These are phyloP conservation scores for Pelargonium australe DNA, from an alignment of 441 rosid species.

Conservation along the genomic window DNA sequence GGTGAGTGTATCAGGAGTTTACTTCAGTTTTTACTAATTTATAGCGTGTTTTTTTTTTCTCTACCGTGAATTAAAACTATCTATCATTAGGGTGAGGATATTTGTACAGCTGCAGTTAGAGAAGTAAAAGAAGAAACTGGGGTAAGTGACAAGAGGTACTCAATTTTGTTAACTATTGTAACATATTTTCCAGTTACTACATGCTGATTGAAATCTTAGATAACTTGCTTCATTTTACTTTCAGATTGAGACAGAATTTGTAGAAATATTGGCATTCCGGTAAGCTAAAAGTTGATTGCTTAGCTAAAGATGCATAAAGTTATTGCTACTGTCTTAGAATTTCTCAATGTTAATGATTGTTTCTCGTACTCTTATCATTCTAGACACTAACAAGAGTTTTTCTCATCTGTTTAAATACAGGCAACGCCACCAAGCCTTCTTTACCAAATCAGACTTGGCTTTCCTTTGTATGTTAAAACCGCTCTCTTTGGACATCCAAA, in stretches of 20 bases:
- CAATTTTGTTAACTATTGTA: background rate
- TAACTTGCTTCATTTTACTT: background rate
- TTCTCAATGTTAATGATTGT: no score
- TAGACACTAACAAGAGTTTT: background rate
- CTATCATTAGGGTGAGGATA: slow-evolving; percentile 61
- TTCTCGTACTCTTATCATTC: background rate
- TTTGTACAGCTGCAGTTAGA: slow-evolving; percentile 56
- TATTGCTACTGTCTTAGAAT: background rate
- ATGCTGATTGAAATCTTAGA: background rate
- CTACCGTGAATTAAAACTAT: background rate
- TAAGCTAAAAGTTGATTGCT: slow-evolving; percentile 19
- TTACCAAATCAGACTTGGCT: slow-evolving; percentile 69
- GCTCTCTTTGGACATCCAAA: slow-evolving; percentile 50
- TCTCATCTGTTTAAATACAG: slow-evolving; percentile 28
- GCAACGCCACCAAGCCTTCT: slow-evolving; percentile 67
- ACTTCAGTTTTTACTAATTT: background rate
- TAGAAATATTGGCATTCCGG: slow-evolving; percentile 78
- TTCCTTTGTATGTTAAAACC: slow-evolving; percentile 75
- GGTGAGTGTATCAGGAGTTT: slow-evolving; percentile 30
- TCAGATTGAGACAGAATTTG: slow-evolving; percentile 70
- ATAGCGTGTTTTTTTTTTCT: background rate
- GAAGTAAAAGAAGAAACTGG: slow-evolving; percentile 93
- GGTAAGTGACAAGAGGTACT: slow-evolving; percentile 32
- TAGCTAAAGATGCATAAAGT: background rate
- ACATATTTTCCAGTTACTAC: background rate